Percentiles rank a stretch among this genome's conserved stretches.
Conservation (phyloP, 2,329 filamentous ascomycete genomes). For the Trichoderma sp. region DNA sequence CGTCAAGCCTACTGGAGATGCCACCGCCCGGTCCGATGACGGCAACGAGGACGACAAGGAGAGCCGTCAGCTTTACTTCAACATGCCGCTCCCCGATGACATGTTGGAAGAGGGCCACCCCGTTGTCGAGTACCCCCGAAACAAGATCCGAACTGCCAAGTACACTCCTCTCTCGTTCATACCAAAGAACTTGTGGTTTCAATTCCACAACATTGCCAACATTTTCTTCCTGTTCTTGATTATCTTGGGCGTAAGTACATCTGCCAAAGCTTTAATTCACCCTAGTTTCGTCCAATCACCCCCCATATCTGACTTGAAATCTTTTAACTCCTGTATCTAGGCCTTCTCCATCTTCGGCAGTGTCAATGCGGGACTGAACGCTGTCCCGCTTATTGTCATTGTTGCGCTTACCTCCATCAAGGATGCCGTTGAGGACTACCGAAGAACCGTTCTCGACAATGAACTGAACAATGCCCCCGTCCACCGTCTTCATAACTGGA, state of each 20-base stretch:
- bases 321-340: conserved; percentile 59
- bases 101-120: conserved; percentile 79
- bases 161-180: conserved; percentile 95
- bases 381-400: conserved; percentile 92
- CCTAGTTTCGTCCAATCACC: background rate
- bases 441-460: conserved; percentile 86
- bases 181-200: conserved; percentile 95
- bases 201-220: conserved; percentile 98
- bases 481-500: conserved; percentile 84
- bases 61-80: conserved; percentile 77
- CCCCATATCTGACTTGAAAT: background rate
- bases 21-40: conserved; percentile 43
- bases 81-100: conserved; percentile 74
- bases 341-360: conserved; percentile 96
- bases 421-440: conserved; percentile 93
- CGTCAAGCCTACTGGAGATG: conserved; percentile 34
- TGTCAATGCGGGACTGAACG: conserved; percentile 83
- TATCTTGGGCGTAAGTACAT: conserved; percentile 81
- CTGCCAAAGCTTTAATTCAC: conserved; percentile 7
- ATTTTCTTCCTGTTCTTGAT: conserved; percentile 97
- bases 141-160: conserved; percentile 98
- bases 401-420: conserved; percentile 86
- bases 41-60: conserved; percentile 46
- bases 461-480: conserved; percentile 96
- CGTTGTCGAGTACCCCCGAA: conserved; percentile 71